Base-by-base conservation (phyloP, 768 basidiomycete genomes). In the Kondoa subrosea region DNA sequence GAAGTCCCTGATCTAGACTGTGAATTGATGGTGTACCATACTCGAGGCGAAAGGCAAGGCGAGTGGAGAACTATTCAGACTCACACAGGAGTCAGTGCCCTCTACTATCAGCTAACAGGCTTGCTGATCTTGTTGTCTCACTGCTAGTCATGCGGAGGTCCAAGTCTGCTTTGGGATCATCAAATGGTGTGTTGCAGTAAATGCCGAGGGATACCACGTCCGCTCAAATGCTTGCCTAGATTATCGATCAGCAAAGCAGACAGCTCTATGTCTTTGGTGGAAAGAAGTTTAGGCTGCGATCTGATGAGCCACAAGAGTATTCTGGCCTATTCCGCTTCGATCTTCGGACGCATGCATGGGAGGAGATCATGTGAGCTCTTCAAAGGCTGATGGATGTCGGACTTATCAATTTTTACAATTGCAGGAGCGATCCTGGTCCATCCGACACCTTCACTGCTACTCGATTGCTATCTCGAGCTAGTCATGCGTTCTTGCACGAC, bases 401-500 rank as follows among this genome's bases (percentile, higher is more conserved):
- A 63, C 3, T n/a, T 21, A 31, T 29, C 26, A 27, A 14, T 27
- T 31, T 27, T 32, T 59, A 56, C 56, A 25, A 26, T 31, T 27
- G 27, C 25, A 63, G 61, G 16, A 16, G 3, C n/a, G 69, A 69
- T 21, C 66, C 66, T 21, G 56, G 14, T 3, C 29, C 31, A 14
- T 26, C 34, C 65, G 57, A 62, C 31, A n/a, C 65, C 29, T 30
- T 31, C 30, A 29, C 27, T 21, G 33, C 56, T 17, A 57, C 68
- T 4, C 65, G 72, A 2, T 67, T 74, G 2, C 67, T 73, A 16
- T 70, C 71, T 1, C 71, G 74, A 1, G 69, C 68, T 1, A 72
- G 74, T 4, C 72, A 73, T 62, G 69, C 71, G 26, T 70, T 74
- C 62, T 56, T 70, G 1, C 65, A 70, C 57, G 72, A 74, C 60